Base-by-base conservation (phyloP, 345 rosid species). In the Isatis tinctoria region DNA sequence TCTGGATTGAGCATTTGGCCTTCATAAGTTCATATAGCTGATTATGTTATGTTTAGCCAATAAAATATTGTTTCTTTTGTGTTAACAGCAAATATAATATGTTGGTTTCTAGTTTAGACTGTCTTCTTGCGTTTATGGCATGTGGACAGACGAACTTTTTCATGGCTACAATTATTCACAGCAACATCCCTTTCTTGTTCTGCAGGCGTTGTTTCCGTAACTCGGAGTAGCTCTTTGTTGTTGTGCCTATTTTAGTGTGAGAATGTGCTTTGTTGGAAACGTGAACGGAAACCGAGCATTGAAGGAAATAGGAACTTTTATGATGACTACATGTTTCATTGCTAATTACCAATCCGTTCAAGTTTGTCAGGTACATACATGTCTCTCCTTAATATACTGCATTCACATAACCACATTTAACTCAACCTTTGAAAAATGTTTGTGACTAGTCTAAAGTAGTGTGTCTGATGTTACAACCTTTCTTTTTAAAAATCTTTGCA, bases 291-390 rank as follows among this genome's bases (percentile, higher is more conserved):
- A 88, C 78, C 86, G 90, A 80, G 82, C 86, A 57, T 81, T 85
- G 74, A 89, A 92, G 78, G 90, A 85, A 79, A 84, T 88, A 22
- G 92, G 90, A 69, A 88, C 85, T 62, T 83, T 90, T 92, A 90
- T 83, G 75, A 92, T 92, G 96, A 85, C 74, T 70, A 85, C 85
- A 65, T 83, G 96, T 76, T 74, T 92, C 67, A 69, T 87, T 82
- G 85, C 83, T 16, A 86, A 81, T 80, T 87, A 84, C 82, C 94
- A 85, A 78, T 80, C 79, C 79, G 84, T 90, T 82, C 94, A 88
- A 90, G 86, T 90, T 90, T 92, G 96, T 80, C 96, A 92, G 94
- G 98, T 90, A 82, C 77, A 4, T 60, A 81, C 75, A 6, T 48
- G 5, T 14, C 30, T 57, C 43, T 69, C 54, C 35, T 54, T 1